Conservation (phyloP, 2,329 filamentous ascomycete genomes). For the Colletotrichum musae region DNA sequence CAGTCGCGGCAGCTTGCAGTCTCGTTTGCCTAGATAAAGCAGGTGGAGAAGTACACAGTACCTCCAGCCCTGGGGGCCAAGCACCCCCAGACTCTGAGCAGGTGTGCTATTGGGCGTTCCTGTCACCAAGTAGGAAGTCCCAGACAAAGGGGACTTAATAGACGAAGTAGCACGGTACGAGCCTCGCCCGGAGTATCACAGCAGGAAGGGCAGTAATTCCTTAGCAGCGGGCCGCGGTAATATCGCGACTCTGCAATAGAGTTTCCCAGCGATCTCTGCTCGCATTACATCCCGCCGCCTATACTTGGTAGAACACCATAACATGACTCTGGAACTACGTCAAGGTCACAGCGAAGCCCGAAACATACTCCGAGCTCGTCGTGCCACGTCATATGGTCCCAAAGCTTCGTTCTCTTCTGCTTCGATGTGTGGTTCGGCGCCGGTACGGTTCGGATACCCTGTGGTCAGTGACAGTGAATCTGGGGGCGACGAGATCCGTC, state of each 20-base stretch:
- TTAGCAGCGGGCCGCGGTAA: conserved; percentile 16
- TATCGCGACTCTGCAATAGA: conserved; percentile 26
- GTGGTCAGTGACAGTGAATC: neutral
- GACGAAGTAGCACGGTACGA: conserved; percentile 14
- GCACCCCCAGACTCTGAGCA: conserved; percentile 22
- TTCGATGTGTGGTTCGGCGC: neutral
- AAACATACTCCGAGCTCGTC: neutral
- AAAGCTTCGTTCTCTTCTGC: neutral
- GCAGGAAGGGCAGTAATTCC: neutral
- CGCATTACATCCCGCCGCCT: conserved; percentile 17
- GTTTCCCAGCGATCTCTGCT: conserved; percentile 32
- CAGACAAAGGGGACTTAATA: conserved; percentile 11
- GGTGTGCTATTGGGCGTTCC: conserved; percentile 16
- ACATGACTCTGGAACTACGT: conserved; percentile 28
- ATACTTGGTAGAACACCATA: neutral
- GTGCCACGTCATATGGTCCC: conserved; percentile 23
- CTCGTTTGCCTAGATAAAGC: neutral
- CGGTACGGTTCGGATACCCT: neutral
- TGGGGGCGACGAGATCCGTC: conserved; percentile 18
- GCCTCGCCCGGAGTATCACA: neutral
- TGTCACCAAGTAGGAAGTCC: conserved; percentile 8
- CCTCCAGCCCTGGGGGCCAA: conserved; percentile 13
- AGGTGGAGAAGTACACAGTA: neutral
- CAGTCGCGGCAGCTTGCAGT: neutral
- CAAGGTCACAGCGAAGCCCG: conserved; percentile 14